Evolutionary conservation across 2,329 filamentous ascomycete genomes (phyloP), one percentile per base, ranked within the genome.

Genomic region (Colletotrichum karsti): DNA sequence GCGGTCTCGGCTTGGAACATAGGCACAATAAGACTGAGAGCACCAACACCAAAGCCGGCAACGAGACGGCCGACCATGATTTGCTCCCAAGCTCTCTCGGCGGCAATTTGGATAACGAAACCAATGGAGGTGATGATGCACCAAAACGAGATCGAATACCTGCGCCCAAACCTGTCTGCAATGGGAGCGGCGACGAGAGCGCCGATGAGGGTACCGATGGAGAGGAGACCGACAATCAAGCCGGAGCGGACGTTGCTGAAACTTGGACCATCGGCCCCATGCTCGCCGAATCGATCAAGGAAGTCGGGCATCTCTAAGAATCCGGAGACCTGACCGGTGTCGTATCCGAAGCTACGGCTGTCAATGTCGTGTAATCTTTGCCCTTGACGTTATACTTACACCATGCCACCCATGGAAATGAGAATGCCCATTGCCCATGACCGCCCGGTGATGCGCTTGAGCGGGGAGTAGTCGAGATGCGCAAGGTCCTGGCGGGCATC

Each of bases 1-100:
- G 89, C 88, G 6, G 87, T 91, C 78, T 93, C 91, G n/a, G 87
- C 87, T 73, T 92, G 90, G 75, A 92, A 93, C 88, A 93, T 90
- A n/a, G 90, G 90, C 0, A 91, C 89, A 12, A 90, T 78, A 5
- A 92, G 85, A 9, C 87, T 90, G 2, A 92, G 77, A 0, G 86
- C 88, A 61, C 91, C 91, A 44, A 93, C 90, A 13, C 90, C 90
- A 2, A 92, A 80, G 57, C 91, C 91, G 13, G 89, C 87, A 15
- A 92, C 83, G 72, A 89, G 87, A 61, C 91, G 83, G 13, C 91
- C 91, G 50, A 90, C 81, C 71, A 90, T 90, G 65, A 92, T 82
- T 73, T 93, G 91, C 51, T 87, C 87, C 90, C 91, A 93, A 8
- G 79, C 79, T 2, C 72, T 73, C 0, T 76, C 72, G 0, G 90